These are phyloP conservation scores for Citrullus mucosospermus DNA, from an alignment of 306 rosid genomes.

Conservation along the genomic window DNA sequence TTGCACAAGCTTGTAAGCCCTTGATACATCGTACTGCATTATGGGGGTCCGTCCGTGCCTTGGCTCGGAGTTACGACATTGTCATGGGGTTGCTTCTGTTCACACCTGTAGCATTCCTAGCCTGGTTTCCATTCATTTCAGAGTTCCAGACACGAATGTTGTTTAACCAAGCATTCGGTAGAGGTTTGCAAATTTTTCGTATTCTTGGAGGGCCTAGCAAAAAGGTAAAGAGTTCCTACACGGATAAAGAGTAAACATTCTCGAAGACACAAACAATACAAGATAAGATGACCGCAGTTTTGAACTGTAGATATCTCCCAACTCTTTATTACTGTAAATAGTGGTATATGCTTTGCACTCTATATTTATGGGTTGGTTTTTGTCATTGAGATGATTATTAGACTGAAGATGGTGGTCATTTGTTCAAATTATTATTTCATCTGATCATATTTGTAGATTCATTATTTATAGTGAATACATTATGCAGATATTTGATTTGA, in stretches of 20 bases:
- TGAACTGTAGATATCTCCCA: not conserved
- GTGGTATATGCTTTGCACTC: too few relatives aligned
- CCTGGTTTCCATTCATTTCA: conserved; percentile 96
- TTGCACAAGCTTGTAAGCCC: conserved; percentile 91
- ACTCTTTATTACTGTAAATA: not conserved
- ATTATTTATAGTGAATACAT: not conserved
- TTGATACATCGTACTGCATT: conserved; percentile 28
- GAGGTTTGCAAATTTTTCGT: conserved; percentile 92
- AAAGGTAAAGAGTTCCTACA: conserved; percentile 59
- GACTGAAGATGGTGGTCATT: not conserved
- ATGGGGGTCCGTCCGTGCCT: conserved; percentile 64
- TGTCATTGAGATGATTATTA: not conserved
- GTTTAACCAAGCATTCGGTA: conserved; percentile 95
- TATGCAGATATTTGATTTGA: not conserved
- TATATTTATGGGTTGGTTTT: not conserved
- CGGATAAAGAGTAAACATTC: conserved; percentile 38
- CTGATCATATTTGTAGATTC: not conserved
- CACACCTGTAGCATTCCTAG: conserved; percentile 89
- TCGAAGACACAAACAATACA: not conserved
- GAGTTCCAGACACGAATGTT: conserved; percentile 94
- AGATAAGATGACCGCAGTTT: not conserved
- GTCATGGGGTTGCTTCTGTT: conserved; percentile 79
- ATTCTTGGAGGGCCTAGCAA: conserved; percentile 77
- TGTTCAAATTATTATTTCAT: not conserved
- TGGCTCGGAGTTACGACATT: conserved; percentile 75